Evolutionary conservation across 73 alveolate species (phyloP).

Genomic region (Tetrahymena elliotti): DNA sequence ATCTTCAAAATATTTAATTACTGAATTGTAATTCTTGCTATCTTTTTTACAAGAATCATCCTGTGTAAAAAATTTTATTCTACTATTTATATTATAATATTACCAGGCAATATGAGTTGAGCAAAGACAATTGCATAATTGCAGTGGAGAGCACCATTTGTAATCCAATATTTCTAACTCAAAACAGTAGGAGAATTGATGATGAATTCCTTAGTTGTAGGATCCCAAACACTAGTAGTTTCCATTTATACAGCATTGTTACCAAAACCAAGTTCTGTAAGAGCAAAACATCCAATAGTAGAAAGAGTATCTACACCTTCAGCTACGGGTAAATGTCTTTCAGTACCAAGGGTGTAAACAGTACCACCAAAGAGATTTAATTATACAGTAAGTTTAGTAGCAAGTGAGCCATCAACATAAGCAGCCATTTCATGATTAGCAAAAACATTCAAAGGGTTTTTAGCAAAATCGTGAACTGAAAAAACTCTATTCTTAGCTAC

Average conservation of each 20-base stretch:
- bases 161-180: conserved; percentile 44
- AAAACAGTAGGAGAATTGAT: conserved; percentile 33
- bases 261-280: conserved; percentile 46
- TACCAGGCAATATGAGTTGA: conserved; percentile 25
- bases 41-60: too few species aligned
- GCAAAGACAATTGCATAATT: conserved; percentile 42
- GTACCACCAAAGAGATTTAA: conserved; percentile 46
- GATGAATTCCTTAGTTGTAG: conserved; percentile 24
- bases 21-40: too few species aligned
- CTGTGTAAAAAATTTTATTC: not conserved
- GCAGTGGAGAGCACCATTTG: conserved; percentile 44
- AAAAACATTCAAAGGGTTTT: conserved; percentile 36
- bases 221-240: conserved; percentile 33
- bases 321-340: conserved; percentile 29
- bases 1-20: too few species aligned
- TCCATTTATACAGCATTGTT: conserved; percentile 49
- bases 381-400: conserved; percentile 38
- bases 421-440: conserved; percentile 47
- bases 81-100: not conserved
- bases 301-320: conserved; percentile 29
- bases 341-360: conserved; percentile 25
- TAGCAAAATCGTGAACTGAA: conserved; percentile 37
- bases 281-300: conserved; percentile 39
- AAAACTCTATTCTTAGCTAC: conserved; percentile 21
- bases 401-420: conserved; percentile 30